These are phyloP conservation scores for Vinca major DNA, from an alignment of 305 asterid species.

Conservation along the genomic window DNA sequence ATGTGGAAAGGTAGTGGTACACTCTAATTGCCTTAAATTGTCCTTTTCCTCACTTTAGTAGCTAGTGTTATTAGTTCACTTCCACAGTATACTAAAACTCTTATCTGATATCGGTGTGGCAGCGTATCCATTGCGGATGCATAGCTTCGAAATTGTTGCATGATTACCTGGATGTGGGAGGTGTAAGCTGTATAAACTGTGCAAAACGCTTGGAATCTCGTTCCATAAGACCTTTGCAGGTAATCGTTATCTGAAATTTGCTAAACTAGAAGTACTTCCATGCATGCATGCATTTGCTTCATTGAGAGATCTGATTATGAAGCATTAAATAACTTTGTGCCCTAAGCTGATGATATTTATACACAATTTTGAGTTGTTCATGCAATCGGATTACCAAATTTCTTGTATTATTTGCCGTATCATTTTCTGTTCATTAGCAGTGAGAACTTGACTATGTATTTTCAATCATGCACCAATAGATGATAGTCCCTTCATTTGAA, in stretches of 20 bases:
- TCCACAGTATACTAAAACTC: constrained; percentile 6
- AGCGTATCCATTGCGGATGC: constrained; percentile 92
- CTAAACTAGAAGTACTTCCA: background rate
- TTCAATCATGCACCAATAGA: background rate
- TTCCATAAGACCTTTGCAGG: constrained; percentile 44
- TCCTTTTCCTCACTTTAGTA: background rate
- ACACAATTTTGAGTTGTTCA: background rate
- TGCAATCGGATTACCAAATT: background rate
- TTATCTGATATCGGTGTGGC: constrained; percentile 17
- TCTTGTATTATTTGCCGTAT: background rate
- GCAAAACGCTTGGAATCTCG: constrained; percentile 47
- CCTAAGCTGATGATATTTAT: background rate
- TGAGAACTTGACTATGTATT: background rate
- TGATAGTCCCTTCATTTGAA: background rate
- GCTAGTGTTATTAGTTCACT: background rate
- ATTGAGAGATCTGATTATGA: background rate
- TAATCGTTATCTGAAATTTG: constrained; percentile 14
- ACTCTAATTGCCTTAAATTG: constrained; percentile 3
- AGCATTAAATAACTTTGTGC: background rate
- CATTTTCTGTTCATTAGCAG: background rate
- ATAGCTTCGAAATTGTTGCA: constrained; percentile 63
- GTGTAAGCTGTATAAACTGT: constrained; percentile 64
- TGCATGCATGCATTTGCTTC: constrained; percentile 8
- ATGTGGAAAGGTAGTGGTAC: constrained; percentile 59
- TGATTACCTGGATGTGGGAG: constrained; percentile 82